Base-by-base conservation (phyloP, 306 rosid species). In the Lotus japonicus region DNA sequence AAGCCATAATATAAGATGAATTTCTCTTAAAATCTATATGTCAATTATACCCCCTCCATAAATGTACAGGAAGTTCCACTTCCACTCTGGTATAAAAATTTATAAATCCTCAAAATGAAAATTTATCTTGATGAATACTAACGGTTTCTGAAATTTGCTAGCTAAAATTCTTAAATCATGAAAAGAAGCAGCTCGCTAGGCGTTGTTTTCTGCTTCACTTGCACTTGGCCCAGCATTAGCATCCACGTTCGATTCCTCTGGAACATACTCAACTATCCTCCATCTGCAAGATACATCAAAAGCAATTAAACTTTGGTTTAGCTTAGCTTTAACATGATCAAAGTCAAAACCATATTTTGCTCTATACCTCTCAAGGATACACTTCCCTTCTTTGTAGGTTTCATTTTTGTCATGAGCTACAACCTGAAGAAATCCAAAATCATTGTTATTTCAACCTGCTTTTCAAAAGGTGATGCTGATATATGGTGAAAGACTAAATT, bases 351-450 rank as follows among this genome's bases (percentile, higher is more conserved):
- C 15, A 26, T 46, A 33, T 54, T 72, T 75, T 33, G 56, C 61
- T 16, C 35, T 46, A 41, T 70, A 73, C 96, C 92, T 85, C 83
- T 89, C 92, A 4, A 92, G 92, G 66, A 92, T 89, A 83, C 85
- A 89, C 71, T 87, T 89, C 72, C 95, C 96, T 75, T 89, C 96
- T 85, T 86, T 87, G 87, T 84, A 87, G 14, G 35, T 70, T 79
- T 84, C 92, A 81, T 57, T 76, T 66, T 85, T 83, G 69, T 89
- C 98, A 54, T 89, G 95, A 14, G 92, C 90, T 36, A 80, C 53
- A 44, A 87, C 88, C 98, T 92, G 72, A 52, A 73, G 41, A 31
- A 71, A 76, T 48, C 43, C 57, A 73, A 39, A 70, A 42, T 52
- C 48, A 43, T 9, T 19, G 53, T 63, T 15, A 60, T 54, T 55